Conservation (phyloP, 2,329 filamentous ascomycete species). For the Arthrobotrys entomopaga region DNA sequence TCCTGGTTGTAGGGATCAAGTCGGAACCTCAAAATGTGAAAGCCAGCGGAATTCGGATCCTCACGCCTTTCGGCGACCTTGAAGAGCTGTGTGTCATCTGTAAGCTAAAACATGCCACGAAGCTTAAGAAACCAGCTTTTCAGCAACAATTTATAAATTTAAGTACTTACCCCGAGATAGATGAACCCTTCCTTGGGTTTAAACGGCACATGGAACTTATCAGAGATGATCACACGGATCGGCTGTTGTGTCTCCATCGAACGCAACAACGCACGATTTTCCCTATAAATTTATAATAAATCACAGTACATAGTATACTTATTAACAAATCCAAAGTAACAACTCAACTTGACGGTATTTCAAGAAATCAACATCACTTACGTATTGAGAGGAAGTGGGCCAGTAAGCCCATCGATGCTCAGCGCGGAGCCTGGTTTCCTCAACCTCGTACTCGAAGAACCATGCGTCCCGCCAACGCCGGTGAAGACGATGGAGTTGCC, state of each 20-base stretch:
- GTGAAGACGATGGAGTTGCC: conserved; percentile 10
- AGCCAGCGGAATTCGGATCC: neutral
- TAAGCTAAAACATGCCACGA: neutral
- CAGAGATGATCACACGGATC: conserved; percentile 18
- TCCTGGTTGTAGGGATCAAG: neutral
- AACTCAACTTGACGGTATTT: too few relatives aligned
- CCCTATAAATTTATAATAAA: neutral
- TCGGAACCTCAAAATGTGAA: neutral
- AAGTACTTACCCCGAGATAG: conserved; percentile 30
- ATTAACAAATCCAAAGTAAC: too few relatives aligned
- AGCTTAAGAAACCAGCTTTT: too few relatives aligned
- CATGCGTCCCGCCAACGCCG: conserved; percentile 7
- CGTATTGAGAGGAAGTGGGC: conserved; percentile 1
- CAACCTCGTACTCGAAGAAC: neutral
- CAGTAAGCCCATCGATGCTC: conserved; percentile 3
- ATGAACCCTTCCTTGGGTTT: neutral
- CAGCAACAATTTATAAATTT: neutral
- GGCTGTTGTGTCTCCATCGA: conserved; percentile 13
- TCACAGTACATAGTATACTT: neutral
- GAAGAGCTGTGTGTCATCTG: neutral
- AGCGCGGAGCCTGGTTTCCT: neutral
- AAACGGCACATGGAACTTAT: conserved; percentile 7
- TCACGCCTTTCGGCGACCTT: neutral
- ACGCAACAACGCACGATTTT: conserved; percentile 7
- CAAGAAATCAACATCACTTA: conserved; percentile 13